phyloP scores from a whole-genome alignment of 148 eudicot genomes.

The Silene latifolia region DNA sequence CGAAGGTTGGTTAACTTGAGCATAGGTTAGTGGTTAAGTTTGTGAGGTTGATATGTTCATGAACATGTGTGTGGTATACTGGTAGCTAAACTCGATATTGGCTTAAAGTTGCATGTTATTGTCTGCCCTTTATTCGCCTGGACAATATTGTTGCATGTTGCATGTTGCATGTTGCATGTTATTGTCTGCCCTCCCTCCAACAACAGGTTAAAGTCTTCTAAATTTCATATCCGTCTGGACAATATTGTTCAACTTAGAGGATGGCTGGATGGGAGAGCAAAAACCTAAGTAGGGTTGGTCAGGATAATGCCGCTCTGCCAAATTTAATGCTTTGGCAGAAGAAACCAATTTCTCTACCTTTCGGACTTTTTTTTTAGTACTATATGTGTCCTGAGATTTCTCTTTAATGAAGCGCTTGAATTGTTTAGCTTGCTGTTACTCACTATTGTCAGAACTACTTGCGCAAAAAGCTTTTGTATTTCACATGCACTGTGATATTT shows the following conservation, averaged over 20 bases:
- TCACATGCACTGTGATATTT: background rate
- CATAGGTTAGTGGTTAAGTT: background rate
- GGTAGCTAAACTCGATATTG: background rate
- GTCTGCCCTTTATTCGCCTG: background rate
- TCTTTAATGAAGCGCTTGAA: background rate
- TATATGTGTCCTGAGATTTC: no score
- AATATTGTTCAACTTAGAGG: background rate
- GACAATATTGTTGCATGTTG: background rate
- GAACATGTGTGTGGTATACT: conserved; percentile 3
- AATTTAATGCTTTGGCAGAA: no score
- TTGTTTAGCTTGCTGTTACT: background rate
- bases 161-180: no score
- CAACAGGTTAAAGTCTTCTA: background rate
- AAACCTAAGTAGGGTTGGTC: no score
- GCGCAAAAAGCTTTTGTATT: background rate
- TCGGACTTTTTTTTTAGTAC: no score
- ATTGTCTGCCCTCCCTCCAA: no score
- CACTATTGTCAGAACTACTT: background rate
- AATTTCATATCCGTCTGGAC: background rate
- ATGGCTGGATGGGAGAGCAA: background rate
- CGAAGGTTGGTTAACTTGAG: background rate
- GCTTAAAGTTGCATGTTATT: background rate
- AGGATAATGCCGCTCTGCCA: no score
- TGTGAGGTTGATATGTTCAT: background rate
- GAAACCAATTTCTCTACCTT: no score